Conservation (phyloP, 495 filamentous ascomycete genomes). For the Neurospora sp. region DNA sequence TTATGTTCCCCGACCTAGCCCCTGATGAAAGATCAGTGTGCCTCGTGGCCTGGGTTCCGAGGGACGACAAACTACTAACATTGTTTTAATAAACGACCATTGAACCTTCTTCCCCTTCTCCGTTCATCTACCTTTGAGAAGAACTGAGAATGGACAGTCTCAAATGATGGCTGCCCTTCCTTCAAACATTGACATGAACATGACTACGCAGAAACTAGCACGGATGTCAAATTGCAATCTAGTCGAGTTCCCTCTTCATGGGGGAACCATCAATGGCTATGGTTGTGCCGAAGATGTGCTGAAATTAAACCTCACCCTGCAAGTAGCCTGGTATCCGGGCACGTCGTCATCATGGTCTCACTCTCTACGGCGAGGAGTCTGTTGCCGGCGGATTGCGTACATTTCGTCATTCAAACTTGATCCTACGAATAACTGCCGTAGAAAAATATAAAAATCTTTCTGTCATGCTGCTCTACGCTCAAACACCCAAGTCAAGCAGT, state of each 20-base stretch:
- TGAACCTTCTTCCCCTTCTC: neutral
- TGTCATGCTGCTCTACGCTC: neutral
- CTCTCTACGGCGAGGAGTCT: conserved; percentile 4
- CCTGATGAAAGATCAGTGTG: neutral
- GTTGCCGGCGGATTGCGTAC: conserved; percentile 24
- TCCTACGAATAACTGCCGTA: neutral
- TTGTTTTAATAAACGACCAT: conserved; percentile 4
- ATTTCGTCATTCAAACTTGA: conserved; percentile 1
- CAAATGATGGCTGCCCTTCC: neutral
- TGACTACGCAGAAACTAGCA: conserved; percentile 44
- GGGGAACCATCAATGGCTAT: conserved; percentile 53
- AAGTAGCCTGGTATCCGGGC: conserved; percentile 32
- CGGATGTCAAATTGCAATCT: conserved; percentile 99
- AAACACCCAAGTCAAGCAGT: neutral
- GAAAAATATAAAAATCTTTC: neutral
- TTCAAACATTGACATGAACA: neutral
- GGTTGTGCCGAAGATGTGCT: conserved; percentile 84
- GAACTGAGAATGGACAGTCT: neutral
- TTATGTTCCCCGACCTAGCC: neutral
- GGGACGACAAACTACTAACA: conserved; percentile 3
- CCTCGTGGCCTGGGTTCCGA: neutral
- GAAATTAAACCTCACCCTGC: conserved; percentile 33
- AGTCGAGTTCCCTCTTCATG: conserved; percentile 35
- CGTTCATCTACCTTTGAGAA: neutral
- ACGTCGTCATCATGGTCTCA: conserved; percentile 13